A percentile compares a stretch with the other conserved stretches of the same genome.
phyloP scores from a whole-genome alignment of 768 basidiomycete genomes.

The Candolleomyces aberdarensis region DNA sequence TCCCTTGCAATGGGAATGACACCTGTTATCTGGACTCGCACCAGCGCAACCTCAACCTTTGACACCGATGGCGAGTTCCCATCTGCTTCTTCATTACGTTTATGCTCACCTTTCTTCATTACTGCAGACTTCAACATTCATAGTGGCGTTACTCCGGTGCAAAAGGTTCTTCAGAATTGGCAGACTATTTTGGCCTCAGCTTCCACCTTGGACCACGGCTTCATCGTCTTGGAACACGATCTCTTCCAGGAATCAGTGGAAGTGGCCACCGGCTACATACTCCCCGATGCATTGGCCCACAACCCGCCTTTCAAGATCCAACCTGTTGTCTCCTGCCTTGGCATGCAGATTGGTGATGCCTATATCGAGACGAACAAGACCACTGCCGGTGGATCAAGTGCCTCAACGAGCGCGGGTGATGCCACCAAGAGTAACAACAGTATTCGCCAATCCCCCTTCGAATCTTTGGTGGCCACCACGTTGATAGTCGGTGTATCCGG shows the following conservation, averaged over 20 bases:
- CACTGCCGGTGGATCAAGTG: neutral
- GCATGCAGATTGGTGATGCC: slow-evolving; percentile 53
- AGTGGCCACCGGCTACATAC: slow-evolving; percentile 81
- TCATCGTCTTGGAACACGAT: slow-evolving; percentile 88
- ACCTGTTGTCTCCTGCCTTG: slow-evolving; percentile 69
- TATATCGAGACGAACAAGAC: slow-evolving; percentile 83
- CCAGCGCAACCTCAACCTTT: slow-evolving; percentile 57
- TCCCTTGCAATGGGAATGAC: slow-evolving; percentile 77
- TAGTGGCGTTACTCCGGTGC: slow-evolving; percentile 53
- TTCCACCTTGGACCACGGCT: slow-evolving; percentile 59
- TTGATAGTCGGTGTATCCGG: neutral
- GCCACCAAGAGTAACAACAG: neutral
- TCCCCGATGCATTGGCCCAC: slow-evolving; percentile 74
- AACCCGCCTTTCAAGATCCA: slow-evolving; percentile 62
- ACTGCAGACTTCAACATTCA: slow-evolving; percentile 75
- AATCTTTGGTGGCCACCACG: neutral
- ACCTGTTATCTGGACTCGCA: slow-evolving; percentile 83
- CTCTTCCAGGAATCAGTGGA: slow-evolving; percentile 84
- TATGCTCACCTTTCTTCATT: neutral
- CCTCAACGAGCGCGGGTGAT: neutral
- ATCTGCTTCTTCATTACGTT: neutral
- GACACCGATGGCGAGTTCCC: slow-evolving; percentile 57
- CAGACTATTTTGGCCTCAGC: slow-evolving; percentile 67
- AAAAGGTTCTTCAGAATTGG: slow-evolving; percentile 69
- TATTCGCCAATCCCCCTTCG: neutral